phyloP scores from a whole-genome alignment of 805 yeast genomes.

The Lachancea sp. region DNA sequence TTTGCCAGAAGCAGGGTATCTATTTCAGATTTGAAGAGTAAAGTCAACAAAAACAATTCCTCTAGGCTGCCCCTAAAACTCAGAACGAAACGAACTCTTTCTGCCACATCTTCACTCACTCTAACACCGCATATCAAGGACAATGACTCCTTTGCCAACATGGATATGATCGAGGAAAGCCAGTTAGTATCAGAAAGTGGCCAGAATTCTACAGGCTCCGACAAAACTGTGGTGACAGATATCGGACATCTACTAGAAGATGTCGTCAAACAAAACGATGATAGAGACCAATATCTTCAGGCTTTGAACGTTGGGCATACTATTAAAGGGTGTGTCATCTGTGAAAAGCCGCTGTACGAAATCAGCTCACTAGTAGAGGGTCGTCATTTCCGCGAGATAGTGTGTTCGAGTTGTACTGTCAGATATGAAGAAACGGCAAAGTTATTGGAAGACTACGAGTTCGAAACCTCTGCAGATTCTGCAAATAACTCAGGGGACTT shows the following conservation, averaged over 20 bases:
- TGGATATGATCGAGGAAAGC: constrained; percentile 5
- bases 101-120: constrained; percentile 7
- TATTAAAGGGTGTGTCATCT: constrained; percentile 49
- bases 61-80: constrained; percentile 24
- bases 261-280: constrained; percentile 16
- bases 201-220: constrained; percentile 1
- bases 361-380: constrained; percentile 33
- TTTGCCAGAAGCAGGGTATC: constrained; percentile 23
- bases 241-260: constrained; percentile 16
- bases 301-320: constrained; percentile 15
- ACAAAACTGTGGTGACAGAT: constrained; percentile 1
- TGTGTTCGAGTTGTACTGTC: constrained; percentile 56
- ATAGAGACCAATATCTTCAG: constrained; percentile 21
- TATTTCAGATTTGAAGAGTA: constrained; percentile 25
- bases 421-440: constrained; percentile 47
- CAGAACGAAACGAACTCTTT: constrained; percentile 8
- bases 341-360: constrained; percentile 66
- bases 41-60: constrained; percentile 17
- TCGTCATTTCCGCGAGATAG: constrained; percentile 44
- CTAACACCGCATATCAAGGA: constrained; percentile 8
- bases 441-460: constrained; percentile 36
- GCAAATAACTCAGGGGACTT: constrained; percentile 7
- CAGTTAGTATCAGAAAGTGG: neutral
- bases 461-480: constrained; percentile 24
- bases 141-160: constrained; percentile 6